Percentiles rank a stretch among this genome's conserved stretches.
Conservation (phyloP, 805 yeast species). For the Kluyveromyces dobzhanskii region DNA sequence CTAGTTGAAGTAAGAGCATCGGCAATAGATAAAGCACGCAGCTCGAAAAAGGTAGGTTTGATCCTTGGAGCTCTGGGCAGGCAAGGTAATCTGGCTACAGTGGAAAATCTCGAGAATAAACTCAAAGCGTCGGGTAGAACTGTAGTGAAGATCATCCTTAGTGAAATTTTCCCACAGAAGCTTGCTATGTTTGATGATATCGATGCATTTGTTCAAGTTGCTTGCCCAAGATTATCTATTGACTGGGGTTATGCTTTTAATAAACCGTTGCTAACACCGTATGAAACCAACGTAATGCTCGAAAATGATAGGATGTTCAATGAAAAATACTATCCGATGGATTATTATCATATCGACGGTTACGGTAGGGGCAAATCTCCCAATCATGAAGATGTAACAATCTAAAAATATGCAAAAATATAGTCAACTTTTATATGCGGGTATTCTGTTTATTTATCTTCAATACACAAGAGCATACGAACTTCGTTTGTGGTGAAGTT, state of each 20-base stretch:
- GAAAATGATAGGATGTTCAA: slow-evolving; percentile 62
- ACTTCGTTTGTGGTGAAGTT: slow-evolving; percentile 37
- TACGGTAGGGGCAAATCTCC: slow-evolving; percentile 85
- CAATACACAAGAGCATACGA: slow-evolving; percentile 67
- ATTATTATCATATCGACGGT: slow-evolving; percentile 82
- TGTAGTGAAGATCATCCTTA: slow-evolving; percentile 73
- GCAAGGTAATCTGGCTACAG: slow-evolving; percentile 81
- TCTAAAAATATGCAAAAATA: not conserved
- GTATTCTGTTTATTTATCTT: slow-evolving; percentile 12
- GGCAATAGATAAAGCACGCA: slow-evolving; percentile 58
- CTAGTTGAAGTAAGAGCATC: slow-evolving; percentile 63
- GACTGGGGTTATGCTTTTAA: slow-evolving; percentile 99
- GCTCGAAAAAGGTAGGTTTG: slow-evolving; percentile 65
- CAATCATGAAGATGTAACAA: slow-evolving; percentile 16
- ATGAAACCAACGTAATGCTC: slow-evolving; percentile 88
- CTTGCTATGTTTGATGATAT: slow-evolving; percentile 86
- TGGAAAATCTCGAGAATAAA: slow-evolving; percentile 52
- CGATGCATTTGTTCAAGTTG: slow-evolving; percentile 94
- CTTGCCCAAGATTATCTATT: slow-evolving; percentile 91
- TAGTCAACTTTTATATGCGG: not conserved
- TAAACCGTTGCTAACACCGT: slow-evolving; percentile 87
- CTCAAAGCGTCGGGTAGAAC: slow-evolving; percentile 49
- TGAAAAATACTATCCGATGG: slow-evolving; percentile 82
- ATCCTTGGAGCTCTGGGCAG: slow-evolving; percentile 91
- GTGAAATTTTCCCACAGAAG: slow-evolving; percentile 91